phyloP scores from a whole-genome alignment of 768 basidiomycete species.

The Naganishia onofrii region DNA sequence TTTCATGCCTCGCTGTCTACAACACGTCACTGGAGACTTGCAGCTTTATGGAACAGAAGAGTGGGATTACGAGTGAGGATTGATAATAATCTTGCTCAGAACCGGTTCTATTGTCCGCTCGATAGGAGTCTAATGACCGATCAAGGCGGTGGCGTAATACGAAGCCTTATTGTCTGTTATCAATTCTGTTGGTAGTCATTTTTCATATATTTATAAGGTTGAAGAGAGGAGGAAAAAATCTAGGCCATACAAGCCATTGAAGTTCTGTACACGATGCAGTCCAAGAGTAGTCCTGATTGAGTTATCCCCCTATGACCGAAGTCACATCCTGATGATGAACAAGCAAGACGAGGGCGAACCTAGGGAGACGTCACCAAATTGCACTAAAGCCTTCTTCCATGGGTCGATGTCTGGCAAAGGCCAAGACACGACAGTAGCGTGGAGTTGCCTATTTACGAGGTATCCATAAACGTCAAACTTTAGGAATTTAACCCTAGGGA shows the following conservation, averaged over 20 bases:
- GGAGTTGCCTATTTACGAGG: not conserved
- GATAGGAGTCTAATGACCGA: slow-evolving; percentile 9
- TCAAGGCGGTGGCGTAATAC: slow-evolving; percentile 9
- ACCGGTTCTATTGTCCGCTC: slow-evolving; percentile 7
- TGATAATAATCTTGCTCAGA: too few species aligned
- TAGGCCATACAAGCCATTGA: slow-evolving; percentile 49
- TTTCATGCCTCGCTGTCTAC: too few species aligned
- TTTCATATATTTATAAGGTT: not conserved
- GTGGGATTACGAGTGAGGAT: too few species aligned
- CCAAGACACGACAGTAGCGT: slow-evolving; percentile 29
- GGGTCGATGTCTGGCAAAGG: slow-evolving; percentile 33
- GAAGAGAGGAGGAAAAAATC: slow-evolving; percentile 38
- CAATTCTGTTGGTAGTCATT: not conserved
- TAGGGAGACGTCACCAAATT: slow-evolving; percentile 51
- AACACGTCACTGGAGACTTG: too few species aligned
- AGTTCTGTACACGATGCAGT: slow-evolving; percentile 39
- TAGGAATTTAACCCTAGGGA: slow-evolving; percentile 24
- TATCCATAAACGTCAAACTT: slow-evolving; percentile 23
- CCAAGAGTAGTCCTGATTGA: slow-evolving; percentile 55
- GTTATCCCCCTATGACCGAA: slow-evolving; percentile 41
- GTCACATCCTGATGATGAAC: slow-evolving; percentile 21
- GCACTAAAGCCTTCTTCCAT: slow-evolving; percentile 52
- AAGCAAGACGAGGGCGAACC: slow-evolving; percentile 21
- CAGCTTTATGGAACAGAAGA: too few species aligned
- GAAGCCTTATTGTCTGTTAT: not conserved